These are phyloP conservation scores for Acorus gramineus DNA, from an alignment of 106 monocot genomes.

Conservation along the genomic window DNA sequence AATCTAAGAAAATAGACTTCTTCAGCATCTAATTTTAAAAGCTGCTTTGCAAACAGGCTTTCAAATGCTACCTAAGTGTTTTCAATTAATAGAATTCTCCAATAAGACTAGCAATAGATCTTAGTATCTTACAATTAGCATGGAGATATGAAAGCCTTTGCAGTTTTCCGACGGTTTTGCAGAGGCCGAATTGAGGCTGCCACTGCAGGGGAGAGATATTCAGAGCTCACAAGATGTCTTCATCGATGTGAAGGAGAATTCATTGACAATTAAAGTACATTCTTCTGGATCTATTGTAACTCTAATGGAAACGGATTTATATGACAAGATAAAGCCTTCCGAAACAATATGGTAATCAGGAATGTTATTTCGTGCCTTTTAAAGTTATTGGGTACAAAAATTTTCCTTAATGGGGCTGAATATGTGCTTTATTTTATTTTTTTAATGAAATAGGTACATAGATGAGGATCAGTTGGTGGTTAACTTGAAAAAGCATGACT, in stretches of 20 bases:
- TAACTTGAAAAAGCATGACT: conserved; percentile 63
- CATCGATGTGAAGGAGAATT: conserved; percentile 60
- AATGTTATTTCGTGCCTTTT: neutral
- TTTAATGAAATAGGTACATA: conserved; percentile 49
- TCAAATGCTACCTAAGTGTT: too few relatives aligned
- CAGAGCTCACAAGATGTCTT: conserved; percentile 53
- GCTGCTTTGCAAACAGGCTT: too few relatives aligned
- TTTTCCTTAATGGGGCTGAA: neutral
- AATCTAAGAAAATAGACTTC: too few relatives aligned
- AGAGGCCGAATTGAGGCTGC: conserved; percentile 60
- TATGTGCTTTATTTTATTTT: neutral
- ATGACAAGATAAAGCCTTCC: conserved; percentile 67
- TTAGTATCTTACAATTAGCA: too few relatives aligned
- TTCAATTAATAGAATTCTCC: too few relatives aligned
- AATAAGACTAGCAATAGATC: too few relatives aligned
- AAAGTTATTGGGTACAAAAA: too few relatives aligned
- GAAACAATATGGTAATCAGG: conserved; percentile 85
- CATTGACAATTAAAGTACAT: conserved; percentile 57
- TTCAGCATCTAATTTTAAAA: too few relatives aligned
- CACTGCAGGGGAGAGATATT: conserved; percentile 24
- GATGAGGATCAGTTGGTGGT: conserved; percentile 87
- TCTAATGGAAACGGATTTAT: conserved; percentile 47
- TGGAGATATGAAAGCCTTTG: neutral
- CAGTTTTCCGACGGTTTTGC: conserved; percentile 53
- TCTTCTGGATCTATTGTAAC: conserved; percentile 39